Evolutionary conservation across 192 early-diverging fungal genomes (phyloP), one percentile per base, ranked within the genome.

Genomic region (Funneliformis mosseae): DNA sequence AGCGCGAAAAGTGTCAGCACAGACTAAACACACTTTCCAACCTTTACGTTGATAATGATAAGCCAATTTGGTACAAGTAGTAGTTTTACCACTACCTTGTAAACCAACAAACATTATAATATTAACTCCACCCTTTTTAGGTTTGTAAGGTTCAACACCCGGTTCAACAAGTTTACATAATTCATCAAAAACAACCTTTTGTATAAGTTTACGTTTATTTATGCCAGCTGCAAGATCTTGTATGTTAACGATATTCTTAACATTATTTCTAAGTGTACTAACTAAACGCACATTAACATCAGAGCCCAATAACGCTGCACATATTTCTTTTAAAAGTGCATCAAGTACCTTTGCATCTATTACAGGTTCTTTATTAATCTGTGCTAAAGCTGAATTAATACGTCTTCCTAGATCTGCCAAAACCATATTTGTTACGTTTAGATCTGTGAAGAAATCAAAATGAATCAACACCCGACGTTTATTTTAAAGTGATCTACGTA

Each of bases 31-130:
- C 1, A 93, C 93, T 83, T 98, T 98, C 92, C 93, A 97, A 0
- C 97, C 97, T 84, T 98, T 98, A 70, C 94, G 91, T 85, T 94
- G 93, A 84, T 98, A 98, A 72, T 95, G 90, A 21, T 92, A 90
- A 3, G 96, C 97, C 63, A 98, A 86, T 86, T 87, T 98, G 33
- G 97, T 98, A 85, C 97, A 98, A 8, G 97, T 94, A 1, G 97
- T 98, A 23, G 97, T 98, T 79, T 98, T 98, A 67, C 97, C 97
- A 71, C 91, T 91, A 80, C 97, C 97, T 79, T 98, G 97, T 81
- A 98, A 84, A 78, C 97, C 97, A 38, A 98, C 97, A 91, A 98
- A 97, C 97, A 98, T 98, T 67, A 98, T 91, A 10, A 98, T 88
- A 83, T 96, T 97, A 33, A 89, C 69, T 81, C 91, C 92, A 23